These are phyloP conservation scores for Sarocladium oryzae DNA, from an alignment of 2,329 filamentous ascomycete species.

Conservation along the genomic window DNA sequence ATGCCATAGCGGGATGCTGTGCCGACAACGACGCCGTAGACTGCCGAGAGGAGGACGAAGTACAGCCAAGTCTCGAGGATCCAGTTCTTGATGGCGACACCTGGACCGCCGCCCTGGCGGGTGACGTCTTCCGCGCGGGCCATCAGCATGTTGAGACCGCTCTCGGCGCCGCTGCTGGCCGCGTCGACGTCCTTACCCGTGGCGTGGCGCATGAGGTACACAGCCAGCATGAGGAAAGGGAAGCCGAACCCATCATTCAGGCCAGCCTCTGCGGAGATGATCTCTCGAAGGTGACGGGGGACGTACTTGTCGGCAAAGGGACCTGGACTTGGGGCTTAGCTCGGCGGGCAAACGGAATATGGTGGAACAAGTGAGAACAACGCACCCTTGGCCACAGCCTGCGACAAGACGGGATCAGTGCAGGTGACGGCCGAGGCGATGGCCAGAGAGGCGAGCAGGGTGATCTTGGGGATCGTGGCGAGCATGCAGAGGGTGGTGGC, in stretches of 20 bases:
- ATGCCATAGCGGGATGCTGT: slow-evolving; percentile 40
- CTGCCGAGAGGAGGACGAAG: slow-evolving; percentile 45
- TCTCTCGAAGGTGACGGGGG: slow-evolving; percentile 47
- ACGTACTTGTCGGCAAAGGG: slow-evolving; percentile 56
- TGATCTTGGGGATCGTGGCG: slow-evolving; percentile 46
- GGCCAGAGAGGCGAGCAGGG: slow-evolving; percentile 46
- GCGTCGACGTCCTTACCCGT: slow-evolving; percentile 18
- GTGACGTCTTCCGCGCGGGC: slow-evolving; percentile 33
- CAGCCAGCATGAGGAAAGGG: slow-evolving; percentile 53
- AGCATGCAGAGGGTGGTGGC: slow-evolving; percentile 50
- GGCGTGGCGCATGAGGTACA: slow-evolving; percentile 49
- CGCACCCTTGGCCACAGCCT: slow-evolving; percentile 48
- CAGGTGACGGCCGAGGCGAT: slow-evolving; percentile 56
- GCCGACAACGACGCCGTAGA: slow-evolving; percentile 46
- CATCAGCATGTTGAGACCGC: slow-evolving; percentile 10
- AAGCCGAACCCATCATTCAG: slow-evolving; percentile 57
- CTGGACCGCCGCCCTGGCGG: slow-evolving; percentile 43
- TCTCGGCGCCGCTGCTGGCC: not conserved
- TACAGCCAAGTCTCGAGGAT: slow-evolving; percentile 55
- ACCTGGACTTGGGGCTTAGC: too few species aligned
- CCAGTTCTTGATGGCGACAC: slow-evolving; percentile 49
- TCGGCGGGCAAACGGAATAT: too few species aligned
- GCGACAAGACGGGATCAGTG: slow-evolving; percentile 56
- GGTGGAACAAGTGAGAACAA: too few species aligned
- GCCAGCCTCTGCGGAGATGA: slow-evolving; percentile 57